Evolutionary conservation across 345 rosid species (phyloP), one percentile per base, ranked within the genome.

Genomic region (Corymbia maculata): DNA sequence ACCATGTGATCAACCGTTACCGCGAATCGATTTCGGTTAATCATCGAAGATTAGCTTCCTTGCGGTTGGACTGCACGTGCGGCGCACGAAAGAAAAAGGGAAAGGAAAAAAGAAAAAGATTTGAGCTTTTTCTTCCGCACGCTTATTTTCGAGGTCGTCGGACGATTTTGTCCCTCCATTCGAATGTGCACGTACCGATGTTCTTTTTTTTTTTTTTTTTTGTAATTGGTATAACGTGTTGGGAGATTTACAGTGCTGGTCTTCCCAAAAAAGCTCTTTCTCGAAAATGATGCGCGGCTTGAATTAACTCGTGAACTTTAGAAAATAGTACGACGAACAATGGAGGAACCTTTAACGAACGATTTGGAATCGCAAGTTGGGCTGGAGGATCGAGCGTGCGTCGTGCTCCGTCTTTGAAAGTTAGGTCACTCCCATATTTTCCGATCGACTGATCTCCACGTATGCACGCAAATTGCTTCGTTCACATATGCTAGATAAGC

Each of bases 1-100:
- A 87, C 90, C 94, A 94, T 90, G 95, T 90, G 95, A 93, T 92
- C 88, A 89, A 47, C 88, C 92, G 90, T 92, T 89, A 86, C 85
- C 89, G 82, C 89, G 85, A 88, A 86, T 90, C 90, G 66, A 42
- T 64, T n/a, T 64, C 6, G 75, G n/a, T 64, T 6, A 30, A 28
- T 59, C 8, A 47, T 36, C 42, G 42, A 47, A 55, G 61, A 55
- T 22, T 36, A 36, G 42, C 42, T 36, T 36, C 42, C 26, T 36
- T 21, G 26, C 49, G 49, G 82, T 75, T 21, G 82, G 82, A 12
- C 82, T 11, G 82, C 82, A 75, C 49, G 82, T 75, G 82, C 47
- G 82, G 82, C 82, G 49, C 82, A 42, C 82, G 82, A 21, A 9
- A 75, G 68, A 2, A 61, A 51, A 52, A 52, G 2, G 22, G 22